Base-by-base conservation (phyloP, 495 filamentous ascomycete species). In the Patellaria atrata region DNA sequence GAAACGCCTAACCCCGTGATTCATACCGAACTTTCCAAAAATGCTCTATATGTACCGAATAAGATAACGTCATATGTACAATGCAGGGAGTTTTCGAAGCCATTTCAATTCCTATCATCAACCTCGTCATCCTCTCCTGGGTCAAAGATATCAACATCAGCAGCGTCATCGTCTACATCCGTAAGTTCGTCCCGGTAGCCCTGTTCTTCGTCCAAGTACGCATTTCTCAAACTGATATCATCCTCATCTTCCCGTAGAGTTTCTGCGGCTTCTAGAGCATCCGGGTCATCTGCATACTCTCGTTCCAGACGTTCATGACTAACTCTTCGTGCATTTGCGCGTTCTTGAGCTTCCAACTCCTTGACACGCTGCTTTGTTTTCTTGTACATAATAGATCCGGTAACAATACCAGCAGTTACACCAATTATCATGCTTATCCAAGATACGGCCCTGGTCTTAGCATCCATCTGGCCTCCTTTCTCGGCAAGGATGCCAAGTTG, bases 321-420 rank as follows among this genome's bases (percentile, higher is more conserved):
- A 19, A 17, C 37, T 30, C 34, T 30, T 45, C 58, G 62, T 23
- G 58, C 60, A 43, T 51, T 65, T n/a, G 48, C 60, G 9, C 68
- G 70, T 52, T 87, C 86, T 45, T 83, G 78, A n/a, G 65, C 67
- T 46, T 94, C 87, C 8, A 97, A 67, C 55, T 94, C 73, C 33
- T 70, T 68, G 4, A 89, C 83, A 4, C 89, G 70, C 32, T 79
- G 72, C 60, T 91, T 71, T 9, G 91, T 96, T 39, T 72, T 72
- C 44, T 34, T 35, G 60, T 94, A 97, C 43, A 97, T 92, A 53
- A 86, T 65, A 58, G 71, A 77, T 0, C 82, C 85, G 0, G 87
- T 84, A 16, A 65, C 66, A 10, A 76, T 60, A 15, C 91, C 91
- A 25, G 92, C 57, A 9, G 73, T 40, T 25, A 71, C 50, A 8